These are phyloP conservation scores for Nitzschia palea DNA, from an alignment of 108 stramenopile genomes.

Conservation along the genomic window DNA sequence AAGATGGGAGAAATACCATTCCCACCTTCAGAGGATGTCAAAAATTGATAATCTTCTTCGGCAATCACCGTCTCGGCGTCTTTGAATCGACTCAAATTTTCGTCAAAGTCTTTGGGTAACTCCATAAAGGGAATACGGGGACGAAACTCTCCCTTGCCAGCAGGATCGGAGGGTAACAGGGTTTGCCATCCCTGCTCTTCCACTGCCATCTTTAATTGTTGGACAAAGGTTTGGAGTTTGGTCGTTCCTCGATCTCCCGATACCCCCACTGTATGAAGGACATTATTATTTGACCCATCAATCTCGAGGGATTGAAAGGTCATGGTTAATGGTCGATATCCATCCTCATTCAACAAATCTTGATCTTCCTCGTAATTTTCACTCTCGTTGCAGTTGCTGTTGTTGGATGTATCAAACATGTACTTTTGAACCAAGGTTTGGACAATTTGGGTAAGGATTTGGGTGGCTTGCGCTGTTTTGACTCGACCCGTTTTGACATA, in stretches of 20 bases:
- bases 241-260: constrained; percentile 15
- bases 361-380: constrained; percentile 3
- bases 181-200: constrained; percentile 53
- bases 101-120: constrained; percentile 66
- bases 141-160: constrained; percentile 31
- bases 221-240: constrained; percentile 39
- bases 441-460: constrained; percentile 41
- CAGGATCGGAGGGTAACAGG: constrained; percentile 54
- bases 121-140: constrained; percentile 79
- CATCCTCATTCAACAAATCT: constrained; percentile 28
- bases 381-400: neutral
- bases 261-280: constrained; percentile 53
- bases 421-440: constrained; percentile 42
- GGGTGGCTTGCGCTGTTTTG: constrained; percentile 23
- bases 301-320: constrained; percentile 75
- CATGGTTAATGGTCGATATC: constrained; percentile 54
- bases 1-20: constrained; percentile 87
- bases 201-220: constrained; percentile 49
- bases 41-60: constrained; percentile 36
- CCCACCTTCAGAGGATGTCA: constrained; percentile 52
- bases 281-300: constrained; percentile 69
- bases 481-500: constrained; percentile 47
- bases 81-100: constrained; percentile 31
- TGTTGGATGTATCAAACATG: constrained; percentile 11
- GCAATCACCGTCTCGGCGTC: constrained; percentile 27